Base-by-base conservation (phyloP, 2,329 filamentous ascomycete species). In the Nemania sp. region DNA sequence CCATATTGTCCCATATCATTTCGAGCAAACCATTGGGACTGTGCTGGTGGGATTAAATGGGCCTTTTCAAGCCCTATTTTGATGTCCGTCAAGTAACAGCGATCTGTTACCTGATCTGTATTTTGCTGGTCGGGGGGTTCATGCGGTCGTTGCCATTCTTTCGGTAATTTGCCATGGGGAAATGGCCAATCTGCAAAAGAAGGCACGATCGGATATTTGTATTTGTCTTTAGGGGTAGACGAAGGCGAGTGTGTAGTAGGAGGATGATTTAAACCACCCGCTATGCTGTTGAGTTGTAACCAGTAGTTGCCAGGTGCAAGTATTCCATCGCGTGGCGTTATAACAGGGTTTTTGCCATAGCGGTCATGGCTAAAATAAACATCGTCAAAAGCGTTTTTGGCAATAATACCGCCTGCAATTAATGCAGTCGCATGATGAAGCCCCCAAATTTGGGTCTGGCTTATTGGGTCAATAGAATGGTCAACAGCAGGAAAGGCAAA, bases 281-380 rank as follows among this genome's bases (percentile, higher is more conserved):
- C 25, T 29, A 29, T 29, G 18, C 20, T 35, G 15, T 49, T 49
- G 11, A 49, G 46, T 49, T 49, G 40, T 11, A 54, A n/a, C 40
- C 15, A 46, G 40, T 54, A 54, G 29, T 54, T 13, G 29, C 51
- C 29, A 35, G 40, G 25, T 34, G 35, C 7, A 46, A 46, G 51
- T 21, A 54, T 37, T 12, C 29, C 32, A 46, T 54, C 40, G 42
- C 40, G 40, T 46, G 40, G 25, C 21, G 29, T 46, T 4, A 4
- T 25, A 17, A 54, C n/a, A 10, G 17, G 51, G 3, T n/a, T n/a
- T 54, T 46, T 46, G 29, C 51, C 40, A 17, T 54, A 45, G 12
- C 6, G n/a, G 29, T 54, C 40, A 46, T 54, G 15, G 40, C 40
- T 54, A 37, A 54, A 54, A 37, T 46, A 46, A n/a, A 37, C 51